These are phyloP conservation scores for Neoscytalidium dimidiatum DNA, from an alignment of 2,329 filamentous ascomycete species.

Conservation along the genomic window DNA sequence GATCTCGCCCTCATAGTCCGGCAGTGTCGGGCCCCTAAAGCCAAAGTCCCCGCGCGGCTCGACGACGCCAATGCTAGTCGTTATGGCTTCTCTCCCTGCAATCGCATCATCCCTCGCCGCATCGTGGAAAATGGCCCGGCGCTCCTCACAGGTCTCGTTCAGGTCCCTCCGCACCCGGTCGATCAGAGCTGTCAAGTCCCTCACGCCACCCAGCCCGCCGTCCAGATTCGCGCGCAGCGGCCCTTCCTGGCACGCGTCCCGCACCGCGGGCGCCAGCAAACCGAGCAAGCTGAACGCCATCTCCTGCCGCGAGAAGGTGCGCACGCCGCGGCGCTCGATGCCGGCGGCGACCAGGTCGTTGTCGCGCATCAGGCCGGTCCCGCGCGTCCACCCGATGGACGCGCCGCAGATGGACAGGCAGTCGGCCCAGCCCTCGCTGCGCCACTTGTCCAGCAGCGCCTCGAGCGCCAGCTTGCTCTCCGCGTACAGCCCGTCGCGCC, in stretches of 20 bases:
- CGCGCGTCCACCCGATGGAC: constrained; percentile 50
- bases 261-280: not conserved
- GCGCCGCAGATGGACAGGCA: constrained; percentile 45
- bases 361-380: constrained; percentile 46
- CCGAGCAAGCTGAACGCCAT: constrained; percentile 44
- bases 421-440: constrained; percentile 40
- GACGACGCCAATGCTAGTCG: not conserved
- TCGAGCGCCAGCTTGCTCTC: constrained; percentile 48
- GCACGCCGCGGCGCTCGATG: constrained; percentile 39
- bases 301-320: constrained; percentile 44
- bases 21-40: constrained; percentile 30
- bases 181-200: not conserved
- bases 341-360: constrained; percentile 45
- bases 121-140: not conserved
- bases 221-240: not conserved
- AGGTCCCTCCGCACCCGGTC: not conserved
- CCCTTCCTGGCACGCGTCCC: not conserved
- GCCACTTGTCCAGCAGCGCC: constrained; percentile 35
- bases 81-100: not conserved
- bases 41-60: constrained; percentile 14
- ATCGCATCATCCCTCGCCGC: not conserved
- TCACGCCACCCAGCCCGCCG: not conserved
- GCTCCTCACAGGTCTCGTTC: not conserved
- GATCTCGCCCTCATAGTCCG: constrained; percentile 28
- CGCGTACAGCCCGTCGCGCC: constrained; percentile 46